Base-by-base conservation (phyloP, 176 grass and related monocot species). In the Oryza officinalis region DNA sequence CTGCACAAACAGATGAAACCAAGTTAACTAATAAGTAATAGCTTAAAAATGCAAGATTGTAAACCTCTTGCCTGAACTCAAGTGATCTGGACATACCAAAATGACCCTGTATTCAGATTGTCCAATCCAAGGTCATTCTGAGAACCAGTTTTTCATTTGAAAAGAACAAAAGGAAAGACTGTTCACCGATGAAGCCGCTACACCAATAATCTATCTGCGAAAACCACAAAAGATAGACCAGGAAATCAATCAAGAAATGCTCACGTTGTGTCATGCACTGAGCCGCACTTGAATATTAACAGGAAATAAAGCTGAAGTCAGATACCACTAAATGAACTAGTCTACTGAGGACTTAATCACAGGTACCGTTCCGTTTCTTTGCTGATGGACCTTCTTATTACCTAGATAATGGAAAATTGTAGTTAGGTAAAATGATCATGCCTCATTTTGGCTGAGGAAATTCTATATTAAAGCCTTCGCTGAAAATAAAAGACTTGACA, bases 401-500 rank as follows among this genome's bases (percentile, higher is more conserved):
- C 87, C 87, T 89, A 50, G 15, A 85, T 8, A 85, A 85, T n/a
- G 80, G 27, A 85, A 14, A 69, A 12, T 60, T 67, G 13, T 49
- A 28, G 18, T 84, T 60, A 60, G 49, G 45, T 69, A 46, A 79
- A 49, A 80, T 63, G 33, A 43, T 13, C 14, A 27, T 8, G 31
- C 22, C 38, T 45, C 46, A 1, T 23, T 67, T 69, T 37, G 43
- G 11, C 8, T 63, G 12, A n/a, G 10, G 40, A 60, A 47, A 50
- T 89, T 69, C 45, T 11, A 73, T 31, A 41, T 22, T 71, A 25
- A 67, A 78, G 72, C 11, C 64, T 44, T 76, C 20, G 0, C 57
- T 61, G 57, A 1, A 61, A 61, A 61, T 4, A 61, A 61, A 4
- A 23, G 57, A 61, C 6, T 25, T 23, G 9, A 57, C 52, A 10